phyloP scores from a whole-genome alignment of 1,284 basidiomycete genomes.

The Rhizopogon parksii region DNA sequence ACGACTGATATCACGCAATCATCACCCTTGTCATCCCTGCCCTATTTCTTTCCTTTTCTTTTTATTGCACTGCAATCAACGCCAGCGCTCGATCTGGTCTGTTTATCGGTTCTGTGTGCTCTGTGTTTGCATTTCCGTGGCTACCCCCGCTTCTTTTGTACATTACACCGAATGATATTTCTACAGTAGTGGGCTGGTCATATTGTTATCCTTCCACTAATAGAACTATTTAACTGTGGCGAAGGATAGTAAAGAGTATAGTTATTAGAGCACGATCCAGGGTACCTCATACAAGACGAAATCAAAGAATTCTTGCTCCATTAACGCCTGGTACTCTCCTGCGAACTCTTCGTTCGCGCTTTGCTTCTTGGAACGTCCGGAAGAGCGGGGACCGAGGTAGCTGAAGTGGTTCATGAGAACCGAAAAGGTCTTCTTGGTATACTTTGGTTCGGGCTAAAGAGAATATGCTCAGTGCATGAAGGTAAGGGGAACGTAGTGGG shows the following conservation, averaged over 20 bases:
- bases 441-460: conserved; percentile 79
- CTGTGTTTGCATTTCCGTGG: conserved; percentile 14
- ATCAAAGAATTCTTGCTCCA: conserved; percentile 93
- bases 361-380: conserved; percentile 39
- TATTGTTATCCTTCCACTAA: conserved; percentile 48
- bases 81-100: conserved; percentile 14
- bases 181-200: conserved; percentile 44
- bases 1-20: conserved; percentile 3
- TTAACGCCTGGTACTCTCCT: conserved; percentile 84
- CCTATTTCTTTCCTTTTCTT: conserved; percentile 12
- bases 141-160: conserved; percentile 26
- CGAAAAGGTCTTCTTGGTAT: conserved; percentile 72
- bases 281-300: conserved; percentile 87
- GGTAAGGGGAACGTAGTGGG: conserved; percentile 2
- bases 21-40: not conserved
- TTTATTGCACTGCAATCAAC: conserved; percentile 14
- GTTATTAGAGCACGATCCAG: conserved; percentile 57
- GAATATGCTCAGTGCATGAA: conserved; percentile 1
- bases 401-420: conserved; percentile 72
- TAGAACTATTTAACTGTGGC: conserved; percentile 24
- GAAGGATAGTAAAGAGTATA: conserved; percentile 12
- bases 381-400: conserved; percentile 66
- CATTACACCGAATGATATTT: conserved; percentile 35
- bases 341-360: conserved; percentile 57
- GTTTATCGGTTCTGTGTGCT: conserved; percentile 19